Evolutionary conservation across 306 rosid species (phyloP), one percentile per base, ranked within the genome.

Genomic region (Crotalaria pallida): DNA sequence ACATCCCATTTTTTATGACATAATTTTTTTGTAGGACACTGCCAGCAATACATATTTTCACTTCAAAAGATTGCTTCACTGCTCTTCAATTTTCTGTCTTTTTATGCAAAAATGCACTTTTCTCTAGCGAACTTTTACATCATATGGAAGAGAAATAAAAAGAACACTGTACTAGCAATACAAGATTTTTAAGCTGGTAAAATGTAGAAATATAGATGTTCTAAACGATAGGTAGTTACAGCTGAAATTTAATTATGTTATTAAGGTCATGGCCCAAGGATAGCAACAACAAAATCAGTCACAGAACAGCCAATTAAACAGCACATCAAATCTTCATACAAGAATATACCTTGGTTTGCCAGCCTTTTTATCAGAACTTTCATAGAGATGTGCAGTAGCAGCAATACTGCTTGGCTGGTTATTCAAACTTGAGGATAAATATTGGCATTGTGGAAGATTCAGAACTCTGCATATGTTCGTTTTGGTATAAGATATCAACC

Each of bases 381-480:
- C 86, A 69, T 43, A 16, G 33, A 44, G 53, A 65, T 69, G 79
- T 33, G 73, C 59, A 67, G 81, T 16, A n/a, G n/a, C n/a, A n/a
- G n/a, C n/a, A n/a, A n/a, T n/a, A 61, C 65, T 67, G 72, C 79
- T 71, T 69, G 72, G 87, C 62, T 77, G 79, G 36, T 65, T 69
- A 68, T 62, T 66, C 65, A 40, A 76, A 78, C 71, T 76, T 63
- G 79, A 61, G 48, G 75, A 45, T 82, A 88, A 73, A 82, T 72
- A 85, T 66, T 82, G 85, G 76, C 82, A 64, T 76, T 90, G 89
- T 57, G 96, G 98, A 80, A 93, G 97, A 76, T 82, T 77, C 72
- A 85, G 80, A 56, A 60, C 60, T 76, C 98, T 93, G 97, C 79
- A 80, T 41, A 38, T 64, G 53, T 40, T 52, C 34, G 21, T 62